Percentiles rank a stretch among this genome's conserved stretches.
Conservation (phyloP, 257 asterid genomes). For the Solanum tarapatanum region DNA sequence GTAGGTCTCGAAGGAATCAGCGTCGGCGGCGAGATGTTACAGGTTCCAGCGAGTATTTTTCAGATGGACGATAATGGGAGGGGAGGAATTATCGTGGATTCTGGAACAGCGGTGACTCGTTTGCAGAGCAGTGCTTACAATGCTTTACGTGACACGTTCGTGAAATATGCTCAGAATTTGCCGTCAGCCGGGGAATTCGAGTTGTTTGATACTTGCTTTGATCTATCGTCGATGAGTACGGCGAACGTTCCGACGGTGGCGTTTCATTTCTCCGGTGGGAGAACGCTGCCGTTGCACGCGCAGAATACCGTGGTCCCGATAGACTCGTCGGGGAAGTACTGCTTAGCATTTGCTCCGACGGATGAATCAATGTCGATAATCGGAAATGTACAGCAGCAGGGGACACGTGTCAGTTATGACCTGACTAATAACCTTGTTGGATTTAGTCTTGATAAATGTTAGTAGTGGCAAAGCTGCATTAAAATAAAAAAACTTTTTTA, state of each 20-base stretch:
- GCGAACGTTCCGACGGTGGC: neutral
- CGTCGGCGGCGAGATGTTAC: neutral
- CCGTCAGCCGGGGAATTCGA: neutral
- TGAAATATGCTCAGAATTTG: neutral
- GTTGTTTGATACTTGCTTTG: neutral
- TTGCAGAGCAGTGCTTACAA: neutral
- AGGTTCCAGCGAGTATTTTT: neutral
- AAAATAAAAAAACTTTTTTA: neutral
- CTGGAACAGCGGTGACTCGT: slow-evolving; percentile 5
- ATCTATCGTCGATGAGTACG: neutral
- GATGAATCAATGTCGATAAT: neutral
- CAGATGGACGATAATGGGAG: neutral
- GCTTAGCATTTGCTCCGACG: slow-evolving; percentile 6
- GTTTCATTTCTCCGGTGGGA: neutral
- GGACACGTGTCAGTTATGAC: neutral
- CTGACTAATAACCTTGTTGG: neutral
- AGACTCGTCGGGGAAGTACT: neutral
- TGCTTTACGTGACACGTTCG: neutral
- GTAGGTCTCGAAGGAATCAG: slow-evolving; percentile 3
- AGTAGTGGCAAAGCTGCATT: neutral
- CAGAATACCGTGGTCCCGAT: neutral
- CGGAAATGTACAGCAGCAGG: slow-evolving; percentile 2
- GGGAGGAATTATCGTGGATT: slow-evolving; percentile 10
- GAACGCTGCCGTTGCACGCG: neutral
- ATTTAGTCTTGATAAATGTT: neutral